Conservation (phyloP, 257 asterid genomes). For the Ilex asprella region DNA sequence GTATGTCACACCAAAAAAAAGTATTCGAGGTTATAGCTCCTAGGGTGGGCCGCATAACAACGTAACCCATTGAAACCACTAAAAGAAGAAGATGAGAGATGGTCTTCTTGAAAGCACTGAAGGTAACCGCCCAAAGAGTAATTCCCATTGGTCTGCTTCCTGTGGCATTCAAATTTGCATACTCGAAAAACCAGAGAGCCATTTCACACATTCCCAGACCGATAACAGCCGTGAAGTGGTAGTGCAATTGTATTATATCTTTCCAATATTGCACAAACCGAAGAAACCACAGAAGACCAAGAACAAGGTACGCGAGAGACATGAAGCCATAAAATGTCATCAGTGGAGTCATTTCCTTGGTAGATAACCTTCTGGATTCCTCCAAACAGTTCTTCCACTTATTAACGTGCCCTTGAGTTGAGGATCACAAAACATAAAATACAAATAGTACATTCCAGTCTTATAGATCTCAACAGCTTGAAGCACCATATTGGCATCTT, state of each 20-base stretch:
- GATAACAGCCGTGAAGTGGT: slow-evolving; percentile 84
- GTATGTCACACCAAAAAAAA: slow-evolving; percentile 71
- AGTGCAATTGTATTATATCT: slow-evolving; percentile 89
- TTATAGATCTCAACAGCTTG: slow-evolving; percentile 71
- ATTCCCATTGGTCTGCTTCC: slow-evolving; percentile 90
- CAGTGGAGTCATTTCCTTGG: slow-evolving; percentile 97
- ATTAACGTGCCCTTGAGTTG: slow-evolving; percentile 76
- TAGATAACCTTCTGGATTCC: slow-evolving; percentile 89
- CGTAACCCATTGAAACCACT: slow-evolving; percentile 97
- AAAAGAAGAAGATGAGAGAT: slow-evolving; percentile 88
- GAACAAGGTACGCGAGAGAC: slow-evolving; percentile 84
- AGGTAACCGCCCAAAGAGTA: slow-evolving; percentile 95
- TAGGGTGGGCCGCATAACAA: slow-evolving; percentile 86
- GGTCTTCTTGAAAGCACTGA: slow-evolving; percentile 86
- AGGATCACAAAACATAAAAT: slow-evolving; percentile 85
- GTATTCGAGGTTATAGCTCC: slow-evolving; percentile 69
- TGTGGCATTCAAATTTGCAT: slow-evolving; percentile 75
- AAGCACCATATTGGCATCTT: slow-evolving; percentile 66
- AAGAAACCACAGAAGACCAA: slow-evolving; percentile 91
- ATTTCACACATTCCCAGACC: slow-evolving; percentile 98
- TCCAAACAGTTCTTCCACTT: slow-evolving; percentile 93
- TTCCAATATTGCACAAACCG: slow-evolving; percentile 85
- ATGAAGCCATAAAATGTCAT: slow-evolving; percentile 85
- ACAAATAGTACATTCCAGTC: slow-evolving; percentile 94
- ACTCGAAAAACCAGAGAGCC: slow-evolving; percentile 97